Conservation (phyloP, 73 alveolate species). For the Paramecium octaurelia region DNA sequence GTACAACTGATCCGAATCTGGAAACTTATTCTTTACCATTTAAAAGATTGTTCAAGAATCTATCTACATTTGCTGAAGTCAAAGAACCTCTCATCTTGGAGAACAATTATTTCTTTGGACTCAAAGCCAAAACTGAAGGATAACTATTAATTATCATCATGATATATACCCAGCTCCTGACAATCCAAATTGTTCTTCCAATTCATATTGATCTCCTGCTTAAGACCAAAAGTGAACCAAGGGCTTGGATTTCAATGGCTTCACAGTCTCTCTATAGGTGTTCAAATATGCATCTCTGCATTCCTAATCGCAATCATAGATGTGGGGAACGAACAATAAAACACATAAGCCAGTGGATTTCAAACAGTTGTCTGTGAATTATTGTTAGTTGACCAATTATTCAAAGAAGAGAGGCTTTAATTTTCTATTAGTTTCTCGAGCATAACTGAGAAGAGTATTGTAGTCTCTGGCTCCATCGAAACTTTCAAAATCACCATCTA, state of each 20-base stretch:
- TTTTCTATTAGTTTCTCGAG: conserved; percentile 43
- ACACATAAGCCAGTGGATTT: conserved; percentile 66
- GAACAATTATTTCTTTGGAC: conserved; percentile 32
- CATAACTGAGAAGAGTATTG: background rate
- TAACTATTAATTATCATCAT: conserved; percentile 65
- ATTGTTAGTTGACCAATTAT: background rate
- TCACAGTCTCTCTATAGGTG: conserved; percentile 68
- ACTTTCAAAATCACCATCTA: conserved; percentile 45
- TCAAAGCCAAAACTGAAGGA: conserved; percentile 89
- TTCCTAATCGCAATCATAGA: conserved; percentile 83
- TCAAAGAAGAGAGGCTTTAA: conserved; percentile 10
- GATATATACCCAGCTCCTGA: conserved; percentile 71
- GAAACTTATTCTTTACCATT: conserved; percentile 41
- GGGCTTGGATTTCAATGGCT: conserved; percentile 81
- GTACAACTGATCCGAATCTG: background rate
- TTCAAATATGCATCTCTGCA: conserved; percentile 80
- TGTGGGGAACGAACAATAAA: conserved; percentile 82
- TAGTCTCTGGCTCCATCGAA: conserved; percentile 53
- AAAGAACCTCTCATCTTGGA: conserved; percentile 54
- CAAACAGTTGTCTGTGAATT: background rate
- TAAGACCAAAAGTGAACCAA: conserved; percentile 81
- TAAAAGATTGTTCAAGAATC: conserved; percentile 9
- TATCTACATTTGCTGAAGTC: conserved; percentile 14
- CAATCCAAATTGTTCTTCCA: conserved; percentile 78
- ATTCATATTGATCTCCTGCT: conserved; percentile 88